These are phyloP conservation scores for Amanita rimosa DNA, from an alignment of 768 basidiomycete genomes.

Conservation along the genomic window DNA sequence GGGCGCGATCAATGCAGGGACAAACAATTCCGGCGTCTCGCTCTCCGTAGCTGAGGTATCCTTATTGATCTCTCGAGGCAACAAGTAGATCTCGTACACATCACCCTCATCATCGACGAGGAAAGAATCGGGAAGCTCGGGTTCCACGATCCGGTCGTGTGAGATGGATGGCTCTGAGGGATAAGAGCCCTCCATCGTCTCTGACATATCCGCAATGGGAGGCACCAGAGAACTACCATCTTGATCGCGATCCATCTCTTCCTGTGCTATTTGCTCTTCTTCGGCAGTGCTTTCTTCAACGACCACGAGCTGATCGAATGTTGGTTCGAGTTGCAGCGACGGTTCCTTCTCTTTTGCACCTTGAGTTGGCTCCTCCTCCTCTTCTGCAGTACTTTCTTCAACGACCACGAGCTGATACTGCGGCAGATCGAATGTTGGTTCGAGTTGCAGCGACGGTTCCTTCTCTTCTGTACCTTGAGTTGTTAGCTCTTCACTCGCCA, in stretches of 20 bases:
- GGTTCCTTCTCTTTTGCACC: not conserved
- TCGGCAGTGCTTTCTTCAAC: slow-evolving; percentile 3
- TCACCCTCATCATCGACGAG: slow-evolving; percentile 46
- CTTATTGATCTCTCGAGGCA: slow-evolving; percentile 30
- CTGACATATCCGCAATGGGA: not conserved
- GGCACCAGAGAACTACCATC: not conserved
- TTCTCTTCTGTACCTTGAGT: not conserved
- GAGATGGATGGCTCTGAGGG: not conserved
- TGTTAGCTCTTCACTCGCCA: slow-evolving; percentile 1
- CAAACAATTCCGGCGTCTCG: slow-evolving; percentile 44
- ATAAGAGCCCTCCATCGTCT: not conserved
- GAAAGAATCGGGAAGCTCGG: slow-evolving; percentile 49
- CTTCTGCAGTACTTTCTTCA: too few species aligned
- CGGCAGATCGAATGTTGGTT: not conserved
- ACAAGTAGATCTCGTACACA: slow-evolving; percentile 32
- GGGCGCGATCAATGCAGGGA: slow-evolving; percentile 59
- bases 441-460: not conserved
- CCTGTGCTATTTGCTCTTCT: slow-evolving; percentile 1
- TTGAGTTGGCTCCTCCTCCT: slow-evolving; percentile 1
- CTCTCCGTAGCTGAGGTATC: slow-evolving; percentile 38
- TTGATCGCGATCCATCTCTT: slow-evolving; percentile 2
- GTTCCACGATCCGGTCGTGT: slow-evolving; percentile 17
- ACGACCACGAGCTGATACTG: slow-evolving; percentile 2
- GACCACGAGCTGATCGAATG: not conserved
- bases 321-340: not conserved